These are phyloP conservation scores for Pulveroboletus ridleyi DNA, from an alignment of 1,284 basidiomycete genomes.

Conservation along the genomic window DNA sequence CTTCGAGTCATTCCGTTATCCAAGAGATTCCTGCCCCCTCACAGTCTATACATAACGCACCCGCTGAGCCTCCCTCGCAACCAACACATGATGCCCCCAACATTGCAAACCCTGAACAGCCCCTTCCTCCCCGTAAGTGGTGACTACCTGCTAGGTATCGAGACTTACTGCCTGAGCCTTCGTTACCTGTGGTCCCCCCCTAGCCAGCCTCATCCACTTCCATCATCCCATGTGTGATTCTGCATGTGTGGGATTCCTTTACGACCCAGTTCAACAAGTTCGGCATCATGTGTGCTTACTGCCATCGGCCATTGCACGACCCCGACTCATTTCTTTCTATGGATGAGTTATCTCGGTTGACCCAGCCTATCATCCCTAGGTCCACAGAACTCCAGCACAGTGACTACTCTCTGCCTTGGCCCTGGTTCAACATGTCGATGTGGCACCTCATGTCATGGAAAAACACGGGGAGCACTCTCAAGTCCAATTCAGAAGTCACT, in stretches of 20 bases:
- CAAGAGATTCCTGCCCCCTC: too few relatives aligned
- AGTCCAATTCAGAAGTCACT: too few relatives aligned
- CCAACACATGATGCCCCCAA: too few relatives aligned
- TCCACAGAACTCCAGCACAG: too few relatives aligned
- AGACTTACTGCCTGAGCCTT: slow-evolving; percentile 9
- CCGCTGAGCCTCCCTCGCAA: too few relatives aligned
- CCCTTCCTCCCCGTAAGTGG: not conserved
- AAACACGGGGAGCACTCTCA: too few relatives aligned
- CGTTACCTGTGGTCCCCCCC: not conserved
- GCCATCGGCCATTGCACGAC: slow-evolving; percentile 8
- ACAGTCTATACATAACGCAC: too few relatives aligned
- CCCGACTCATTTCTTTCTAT: not conserved
- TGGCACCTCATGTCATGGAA: too few relatives aligned
- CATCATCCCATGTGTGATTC: too few relatives aligned
- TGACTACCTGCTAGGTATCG: slow-evolving; percentile 1
- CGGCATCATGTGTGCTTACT: slow-evolving; percentile 1
- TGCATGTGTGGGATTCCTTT: not conserved
- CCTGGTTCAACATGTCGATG: too few relatives aligned
- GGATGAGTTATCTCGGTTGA: not conserved
- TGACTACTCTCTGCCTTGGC: too few relatives aligned
- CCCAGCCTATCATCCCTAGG: not conserved
- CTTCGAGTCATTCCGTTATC: too few relatives aligned
- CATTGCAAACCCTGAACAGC: not conserved
- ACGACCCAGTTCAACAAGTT: slow-evolving; percentile 9
- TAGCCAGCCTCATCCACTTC: not conserved